A percentile compares a stretch with the other conserved stretches of the same genome.
Conservation (phyloP, 805 yeast species). For the Grigorovia transvaalensis region DNA sequence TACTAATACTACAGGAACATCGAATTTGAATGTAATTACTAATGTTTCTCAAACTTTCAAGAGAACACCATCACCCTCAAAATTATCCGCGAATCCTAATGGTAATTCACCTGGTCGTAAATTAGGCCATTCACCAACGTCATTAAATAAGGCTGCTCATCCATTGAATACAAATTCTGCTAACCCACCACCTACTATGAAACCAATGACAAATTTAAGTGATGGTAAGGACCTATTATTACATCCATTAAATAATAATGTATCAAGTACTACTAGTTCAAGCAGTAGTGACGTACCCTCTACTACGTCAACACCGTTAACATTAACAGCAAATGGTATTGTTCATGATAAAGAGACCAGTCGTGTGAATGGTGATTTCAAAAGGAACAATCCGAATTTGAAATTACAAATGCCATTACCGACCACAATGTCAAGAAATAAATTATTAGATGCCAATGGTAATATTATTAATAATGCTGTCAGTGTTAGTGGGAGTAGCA, state of each 20-base stretch:
- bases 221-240: constrained; percentile 20
- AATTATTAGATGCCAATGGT: constrained; percentile 14
- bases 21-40: neutral
- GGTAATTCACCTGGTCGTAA: constrained; percentile 11
- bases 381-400: constrained; percentile 43
- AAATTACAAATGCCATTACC: constrained; percentile 73
- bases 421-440: constrained; percentile 30
- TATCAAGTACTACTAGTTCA: constrained; percentile 1
- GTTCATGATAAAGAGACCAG: constrained; percentile 12
- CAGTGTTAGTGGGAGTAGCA: neutral
- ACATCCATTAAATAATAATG: constrained; percentile 27
- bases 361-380: constrained; percentile 26
- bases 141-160: neutral
- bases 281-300: neutral
- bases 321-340: constrained; percentile 3
- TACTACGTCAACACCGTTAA: neutral
- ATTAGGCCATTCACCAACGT: constrained; percentile 15
- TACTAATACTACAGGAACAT: neutral
- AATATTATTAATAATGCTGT: constrained; percentile 13
- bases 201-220: constrained; percentile 15
- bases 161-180: constrained; percentile 18
- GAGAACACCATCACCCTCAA: constrained; percentile 40
- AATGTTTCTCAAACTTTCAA: constrained; percentile 6
- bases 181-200: constrained; percentile 37
- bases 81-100: constrained; percentile 26